Percentiles rank a stretch among this genome's conserved stretches.
Conservation (phyloP, 2,329 filamentous ascomycete genomes). For the Penicillium expansum region DNA sequence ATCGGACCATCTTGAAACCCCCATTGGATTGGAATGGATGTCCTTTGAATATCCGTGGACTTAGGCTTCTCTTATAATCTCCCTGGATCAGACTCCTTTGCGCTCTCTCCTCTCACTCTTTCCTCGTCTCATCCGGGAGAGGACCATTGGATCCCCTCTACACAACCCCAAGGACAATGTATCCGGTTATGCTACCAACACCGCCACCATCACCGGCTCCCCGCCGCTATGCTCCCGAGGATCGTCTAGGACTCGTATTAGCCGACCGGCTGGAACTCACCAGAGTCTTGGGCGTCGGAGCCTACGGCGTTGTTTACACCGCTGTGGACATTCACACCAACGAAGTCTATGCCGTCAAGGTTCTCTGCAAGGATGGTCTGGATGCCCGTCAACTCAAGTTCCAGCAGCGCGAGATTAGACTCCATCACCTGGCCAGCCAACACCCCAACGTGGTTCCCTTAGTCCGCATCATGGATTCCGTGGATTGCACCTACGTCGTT, state of each 20-base stretch:
- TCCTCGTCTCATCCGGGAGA: slow-evolving; percentile 1
- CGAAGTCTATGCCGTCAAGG: slow-evolving; percentile 90
- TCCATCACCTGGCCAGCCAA: slow-evolving; percentile 83
- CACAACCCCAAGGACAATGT: slow-evolving; percentile 31
- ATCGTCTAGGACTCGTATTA: slow-evolving; percentile 78
- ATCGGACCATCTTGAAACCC: slow-evolving; percentile 4
- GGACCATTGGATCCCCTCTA: slow-evolving; percentile 1
- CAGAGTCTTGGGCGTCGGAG: slow-evolving; percentile 83
- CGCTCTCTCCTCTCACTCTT: slow-evolving; percentile 13
- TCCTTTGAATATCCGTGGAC: slow-evolving; percentile 21
- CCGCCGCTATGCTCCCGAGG: slow-evolving; percentile 68
- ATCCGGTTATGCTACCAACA: slow-evolving; percentile 47
- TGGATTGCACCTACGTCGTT: slow-evolving; percentile 92
- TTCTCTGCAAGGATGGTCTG: slow-evolving; percentile 88
- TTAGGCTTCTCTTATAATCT: slow-evolving; percentile 10
- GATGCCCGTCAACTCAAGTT: slow-evolving; percentile 84
- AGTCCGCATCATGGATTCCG: slow-evolving; percentile 86
- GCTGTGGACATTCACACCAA: slow-evolving; percentile 80
- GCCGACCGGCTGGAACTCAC: slow-evolving; percentile 80
- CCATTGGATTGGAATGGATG: slow-evolving; percentile 19
- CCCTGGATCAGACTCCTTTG: slow-evolving; percentile 16
- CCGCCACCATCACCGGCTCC: slow-evolving; percentile 45
- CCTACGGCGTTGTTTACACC: slow-evolving; percentile 94
- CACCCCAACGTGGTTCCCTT: slow-evolving; percentile 94
- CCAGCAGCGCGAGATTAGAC: slow-evolving; percentile 86